A percentile compares a stretch with the other conserved stretches of the same genome.
Conservation (phyloP, 2,329 filamentous ascomycete species). For the Venturia pyrina region DNA sequence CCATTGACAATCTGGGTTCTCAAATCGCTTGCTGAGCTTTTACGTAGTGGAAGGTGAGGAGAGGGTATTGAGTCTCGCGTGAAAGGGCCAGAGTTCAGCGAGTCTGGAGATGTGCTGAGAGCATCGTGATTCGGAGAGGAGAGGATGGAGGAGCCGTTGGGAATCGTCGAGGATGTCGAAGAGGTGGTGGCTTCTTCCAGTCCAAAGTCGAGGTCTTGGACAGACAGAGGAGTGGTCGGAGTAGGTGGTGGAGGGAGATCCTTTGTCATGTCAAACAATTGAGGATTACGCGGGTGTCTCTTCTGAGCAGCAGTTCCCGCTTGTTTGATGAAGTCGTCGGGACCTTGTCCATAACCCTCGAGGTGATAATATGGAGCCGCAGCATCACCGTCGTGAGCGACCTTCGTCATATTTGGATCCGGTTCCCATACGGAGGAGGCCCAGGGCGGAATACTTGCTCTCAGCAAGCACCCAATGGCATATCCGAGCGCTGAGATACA, state of each 20-base stretch:
- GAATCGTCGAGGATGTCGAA: neutral
- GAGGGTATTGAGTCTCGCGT: neutral
- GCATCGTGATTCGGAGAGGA: neutral
- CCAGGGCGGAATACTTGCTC: neutral
- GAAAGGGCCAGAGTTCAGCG: slow-evolving; percentile 2
- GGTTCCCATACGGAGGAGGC: neutral
- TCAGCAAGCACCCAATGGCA: neutral
- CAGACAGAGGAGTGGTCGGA: neutral
- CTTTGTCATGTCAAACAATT: neutral
- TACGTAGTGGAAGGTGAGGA: slow-evolving; percentile 10
- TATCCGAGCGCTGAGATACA: neutral
- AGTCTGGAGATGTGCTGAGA: neutral
- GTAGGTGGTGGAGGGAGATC: neutral
- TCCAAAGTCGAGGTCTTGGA: neutral
- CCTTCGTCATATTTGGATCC: neutral
- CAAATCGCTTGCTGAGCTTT: slow-evolving; percentile 8
- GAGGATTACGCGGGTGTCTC: neutral
- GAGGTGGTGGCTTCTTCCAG: neutral
- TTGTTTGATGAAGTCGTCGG: neutral
- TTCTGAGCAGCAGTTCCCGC: slow-evolving; percentile 6
- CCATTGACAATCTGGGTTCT: neutral
- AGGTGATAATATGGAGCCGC: neutral
- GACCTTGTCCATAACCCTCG: neutral
- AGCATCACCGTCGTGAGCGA: neutral
- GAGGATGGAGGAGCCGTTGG: neutral